phyloP scores from a whole-genome alignment of 257 asterid genomes.

The Nicotiana attenuata region DNA sequence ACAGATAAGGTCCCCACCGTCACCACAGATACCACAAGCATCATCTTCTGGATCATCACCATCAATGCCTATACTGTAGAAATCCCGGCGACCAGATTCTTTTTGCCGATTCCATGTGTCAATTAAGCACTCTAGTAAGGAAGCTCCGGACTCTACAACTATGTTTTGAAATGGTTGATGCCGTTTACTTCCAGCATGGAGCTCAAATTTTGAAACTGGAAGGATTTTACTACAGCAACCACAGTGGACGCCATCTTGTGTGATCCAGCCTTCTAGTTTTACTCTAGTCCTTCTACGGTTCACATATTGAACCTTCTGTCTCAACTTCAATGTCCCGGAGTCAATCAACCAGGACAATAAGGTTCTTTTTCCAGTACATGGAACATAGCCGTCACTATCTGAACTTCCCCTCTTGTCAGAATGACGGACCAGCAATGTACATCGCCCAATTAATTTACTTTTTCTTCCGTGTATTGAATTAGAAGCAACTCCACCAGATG shows the following conservation, averaged over 20 bases:
- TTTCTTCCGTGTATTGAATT: constrained; percentile 6
- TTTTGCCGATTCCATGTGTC: constrained; percentile 21
- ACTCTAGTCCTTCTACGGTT: constrained; percentile 7
- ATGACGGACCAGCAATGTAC: constrained; percentile 16
- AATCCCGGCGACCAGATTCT: constrained; percentile 8
- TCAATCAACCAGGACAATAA: constrained; percentile 21
- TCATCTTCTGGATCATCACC: constrained; percentile 22
- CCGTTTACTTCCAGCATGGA: constrained; percentile 20
- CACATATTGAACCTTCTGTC: constrained; percentile 16
- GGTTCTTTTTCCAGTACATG: constrained; percentile 18
- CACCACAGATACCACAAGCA: constrained; percentile 21
- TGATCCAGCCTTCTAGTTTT: constrained; percentile 19
- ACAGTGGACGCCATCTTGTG: constrained; percentile 18
- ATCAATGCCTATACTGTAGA: neutral
- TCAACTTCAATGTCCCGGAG: constrained; percentile 1
- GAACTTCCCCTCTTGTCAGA: constrained; percentile 4
- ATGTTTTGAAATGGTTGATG: constrained; percentile 14
- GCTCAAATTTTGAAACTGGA: constrained; percentile 16
- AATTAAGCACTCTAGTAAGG: constrained; percentile 14
- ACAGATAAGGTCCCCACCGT: constrained; percentile 24
- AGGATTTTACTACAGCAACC: constrained; percentile 23
- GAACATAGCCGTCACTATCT: constrained; percentile 10
- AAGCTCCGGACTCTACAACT: constrained; percentile 13
- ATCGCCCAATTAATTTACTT: constrained; percentile 12
- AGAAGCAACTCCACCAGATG: neutral